These are phyloP conservation scores for Fusarium torreyae DNA, from an alignment of 2,329 filamentous ascomycete genomes.

Conservation along the genomic window DNA sequence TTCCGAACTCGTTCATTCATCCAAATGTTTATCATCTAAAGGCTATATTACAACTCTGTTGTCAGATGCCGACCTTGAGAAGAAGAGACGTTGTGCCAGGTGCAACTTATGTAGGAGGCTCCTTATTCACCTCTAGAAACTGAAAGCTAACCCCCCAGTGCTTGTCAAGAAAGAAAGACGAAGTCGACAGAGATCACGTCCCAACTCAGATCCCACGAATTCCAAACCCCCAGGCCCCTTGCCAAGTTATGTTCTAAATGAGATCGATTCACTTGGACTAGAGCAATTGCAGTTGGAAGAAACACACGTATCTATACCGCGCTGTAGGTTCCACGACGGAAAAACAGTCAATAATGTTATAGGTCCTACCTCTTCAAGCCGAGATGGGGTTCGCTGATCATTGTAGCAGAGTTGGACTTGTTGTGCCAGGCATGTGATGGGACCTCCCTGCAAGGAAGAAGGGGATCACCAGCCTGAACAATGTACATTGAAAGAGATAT, in stretches of 20 bases:
- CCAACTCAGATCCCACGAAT: not conserved
- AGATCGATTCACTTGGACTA: not conserved
- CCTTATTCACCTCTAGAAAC: fast-evolving
- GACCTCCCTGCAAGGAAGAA: constrained; percentile 14
- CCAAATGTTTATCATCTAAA: not conserved
- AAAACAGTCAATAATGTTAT: not conserved
- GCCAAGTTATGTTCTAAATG: not conserved
- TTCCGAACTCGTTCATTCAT: not conserved
- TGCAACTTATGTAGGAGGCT: not conserved
- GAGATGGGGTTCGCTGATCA: fast-evolving
- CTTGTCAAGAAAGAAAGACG: not conserved
- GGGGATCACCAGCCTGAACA: constrained; percentile 3
- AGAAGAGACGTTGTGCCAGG: constrained; percentile 1
- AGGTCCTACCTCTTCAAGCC: fast-evolving
- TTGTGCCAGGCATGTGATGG: constrained; percentile 1
- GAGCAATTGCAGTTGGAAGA: not conserved
- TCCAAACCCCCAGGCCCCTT: not conserved
- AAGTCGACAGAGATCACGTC: not conserved
- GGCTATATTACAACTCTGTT: not conserved
- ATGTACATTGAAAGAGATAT: constrained; percentile 3
- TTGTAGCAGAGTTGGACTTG: constrained; percentile 22
- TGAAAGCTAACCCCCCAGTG: not conserved
- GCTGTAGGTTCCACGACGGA: constrained; percentile 21
- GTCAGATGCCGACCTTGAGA: not conserved
- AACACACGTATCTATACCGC: fast-evolving